Evolutionary conservation across 495 filamentous ascomycete genomes (phyloP).

Genomic region (Tuber microsphaerosporum): DNA sequence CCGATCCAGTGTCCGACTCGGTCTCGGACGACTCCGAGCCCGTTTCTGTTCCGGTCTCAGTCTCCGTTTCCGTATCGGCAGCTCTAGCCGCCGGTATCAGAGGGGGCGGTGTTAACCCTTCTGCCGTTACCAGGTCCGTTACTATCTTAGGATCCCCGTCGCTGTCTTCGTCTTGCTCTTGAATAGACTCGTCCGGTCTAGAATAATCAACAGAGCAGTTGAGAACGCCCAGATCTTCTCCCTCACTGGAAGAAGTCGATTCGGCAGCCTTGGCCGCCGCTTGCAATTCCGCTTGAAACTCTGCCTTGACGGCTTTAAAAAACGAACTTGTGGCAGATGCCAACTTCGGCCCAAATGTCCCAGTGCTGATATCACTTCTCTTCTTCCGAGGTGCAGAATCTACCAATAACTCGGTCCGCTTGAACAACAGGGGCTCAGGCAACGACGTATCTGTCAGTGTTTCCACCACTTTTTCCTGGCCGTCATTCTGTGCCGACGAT

Average conservation of each 20-base stretch:
- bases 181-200: background rate
- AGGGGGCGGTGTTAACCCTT: background rate
- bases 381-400: constrained; percentile 35
- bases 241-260: constrained; percentile 26
- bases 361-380: constrained; percentile 15
- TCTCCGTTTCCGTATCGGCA: constrained; percentile 17
- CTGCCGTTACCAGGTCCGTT: background rate
- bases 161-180: constrained; percentile 1
- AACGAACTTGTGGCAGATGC: constrained; percentile 35
- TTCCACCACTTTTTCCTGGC: background rate
- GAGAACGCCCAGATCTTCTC: constrained; percentile 16
- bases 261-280: constrained; percentile 15
- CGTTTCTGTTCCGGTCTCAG: constrained; percentile 20
- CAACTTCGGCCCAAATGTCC: constrained; percentile 25
- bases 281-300: constrained; percentile 29
- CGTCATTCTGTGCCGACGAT: constrained; percentile 13
- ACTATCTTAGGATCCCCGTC: constrained; percentile 15
- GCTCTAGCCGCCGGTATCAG: background rate
- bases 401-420: constrained; percentile 5
- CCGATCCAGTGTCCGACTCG: constrained; percentile 4
- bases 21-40: constrained; percentile 14
- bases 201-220: constrained; percentile 11
- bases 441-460: background rate
- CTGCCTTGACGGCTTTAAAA: constrained; percentile 40
- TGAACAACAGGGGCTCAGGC: background rate